These are phyloP conservation scores for Lizonia empirigonia DNA, from an alignment of 2,329 filamentous ascomycete genomes.

Conservation along the genomic window DNA sequence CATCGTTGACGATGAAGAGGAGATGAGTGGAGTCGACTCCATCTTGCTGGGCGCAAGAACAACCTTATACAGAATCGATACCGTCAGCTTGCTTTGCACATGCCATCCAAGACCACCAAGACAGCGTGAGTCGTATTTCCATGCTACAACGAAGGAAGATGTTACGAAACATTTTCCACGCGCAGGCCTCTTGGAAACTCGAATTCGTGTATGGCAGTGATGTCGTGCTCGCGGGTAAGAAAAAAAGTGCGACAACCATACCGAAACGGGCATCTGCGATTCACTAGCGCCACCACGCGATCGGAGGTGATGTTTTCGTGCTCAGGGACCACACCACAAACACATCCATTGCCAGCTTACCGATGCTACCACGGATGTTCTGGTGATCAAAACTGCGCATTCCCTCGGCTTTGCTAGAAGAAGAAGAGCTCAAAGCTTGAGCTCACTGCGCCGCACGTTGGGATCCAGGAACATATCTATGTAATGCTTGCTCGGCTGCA, in stretches of 20 bases:
- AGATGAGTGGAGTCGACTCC: constrained; percentile 17
- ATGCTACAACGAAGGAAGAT: constrained; percentile 9
- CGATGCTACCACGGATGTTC: neutral
- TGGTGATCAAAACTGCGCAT: constrained; percentile 4
- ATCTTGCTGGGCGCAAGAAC: constrained; percentile 1
- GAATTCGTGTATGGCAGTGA: constrained; percentile 10
- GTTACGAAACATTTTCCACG: constrained; percentile 14
- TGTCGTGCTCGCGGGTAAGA: constrained; percentile 13
- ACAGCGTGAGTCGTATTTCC: constrained; percentile 1
- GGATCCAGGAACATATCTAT: neutral
- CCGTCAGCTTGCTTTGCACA: constrained; percentile 7
- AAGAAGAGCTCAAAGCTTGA: neutral
- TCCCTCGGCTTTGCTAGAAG: constrained; percentile 1
- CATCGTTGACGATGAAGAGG: constrained; percentile 19
- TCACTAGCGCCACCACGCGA: constrained; percentile 13
- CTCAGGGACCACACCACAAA: constrained; percentile 10
- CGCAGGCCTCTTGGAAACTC: constrained; percentile 11
- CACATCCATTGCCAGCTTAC: constrained; percentile 7
- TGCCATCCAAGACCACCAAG: constrained; percentile 6
- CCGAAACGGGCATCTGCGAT: constrained; percentile 2
- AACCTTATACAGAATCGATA: constrained; percentile 8
- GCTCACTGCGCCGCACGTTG: neutral
- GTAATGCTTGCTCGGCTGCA: neutral
- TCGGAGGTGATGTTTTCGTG: neutral
- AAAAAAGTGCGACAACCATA: constrained; percentile 9